Base-by-base conservation (phyloP, 1,139 yeast species). In the Suhomyces bokatorum region DNA sequence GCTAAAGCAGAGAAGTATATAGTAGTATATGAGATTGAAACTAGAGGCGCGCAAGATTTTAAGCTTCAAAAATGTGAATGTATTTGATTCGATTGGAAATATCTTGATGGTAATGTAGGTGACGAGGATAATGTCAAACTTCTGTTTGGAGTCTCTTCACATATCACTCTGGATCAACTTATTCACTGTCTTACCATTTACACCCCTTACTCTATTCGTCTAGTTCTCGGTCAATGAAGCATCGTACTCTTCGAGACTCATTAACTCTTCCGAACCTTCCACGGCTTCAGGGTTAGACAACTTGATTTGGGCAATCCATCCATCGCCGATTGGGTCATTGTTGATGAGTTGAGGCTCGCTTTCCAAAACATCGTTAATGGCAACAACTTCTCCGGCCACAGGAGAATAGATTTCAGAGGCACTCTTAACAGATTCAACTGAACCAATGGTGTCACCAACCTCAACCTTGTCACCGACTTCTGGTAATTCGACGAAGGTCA, bases 401-500 rank as follows among this genome's bases (percentile, higher is more conserved):
- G 99, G 99, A 15, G 91, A 74, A 69, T 91, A 93, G 53, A 93
- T 85, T 64, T 95, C 99, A 52, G 90, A 81, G 26, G 99, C 97
- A 48, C 93, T 82, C 73, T 93, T 93, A 62, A 93, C 99, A 40
- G 91, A 81, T 69, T 93, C 99, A 35, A 93, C 95, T 27, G 96
- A 87, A 15, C 97, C 97, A 62, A 93, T 74, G 13, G 93, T 73
- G 53, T 90, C 98, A 44, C 96, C 96, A 45, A 77, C 75, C 47
- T 77, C 83, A 46, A 87, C 79, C 28, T 64, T 71, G 41, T 77
- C 79, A 40, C 87, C 95, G 35, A 78, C 80, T 57, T 85, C 93
- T 42, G 96, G 96, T 57, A 91, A 78, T 69, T 93, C 99, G 52
- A 90, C 85, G 66, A 77, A 93, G 14, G 98, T 95, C 44, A 96